Evolutionary conservation across 352 stramenopile genomes (phyloP), one percentile per base, ranked within the genome.

Genomic region (Globisporangium nunn): DNA sequence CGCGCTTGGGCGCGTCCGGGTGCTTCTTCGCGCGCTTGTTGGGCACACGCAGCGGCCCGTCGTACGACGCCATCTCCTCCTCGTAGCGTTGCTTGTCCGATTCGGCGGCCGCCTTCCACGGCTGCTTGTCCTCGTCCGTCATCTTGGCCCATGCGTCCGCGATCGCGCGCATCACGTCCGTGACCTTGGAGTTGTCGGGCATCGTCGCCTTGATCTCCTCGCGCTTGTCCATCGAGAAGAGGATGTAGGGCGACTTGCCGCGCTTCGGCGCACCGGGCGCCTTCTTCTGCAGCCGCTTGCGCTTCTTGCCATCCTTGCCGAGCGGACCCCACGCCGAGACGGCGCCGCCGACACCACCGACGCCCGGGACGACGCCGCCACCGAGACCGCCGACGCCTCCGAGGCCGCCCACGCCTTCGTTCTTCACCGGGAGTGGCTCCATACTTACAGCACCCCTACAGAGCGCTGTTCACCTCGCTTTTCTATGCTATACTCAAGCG

Each of bases 21-120:
- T 98, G 81, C 66, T 98, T 98, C 81, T 98, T 98, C 8, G 89
- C 89, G 50, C 93, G 79, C 70, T 98, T 98, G 61, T 96, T 96
- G 14, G 82, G 75, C 44, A 97, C 84, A 31, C 92, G 88, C 66
- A 97, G 72, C 6, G 91, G 90, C 0, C 93, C 92, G 52, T 97
- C 92, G 61, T 95, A 94, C 4, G 81, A 78, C n/a, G 90, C 74
- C 77, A 97, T 98, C 72, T 98, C 93, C 59, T 91, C 78, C 54
- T 96, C 79, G 66, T 97, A 98, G 31, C 95, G 88, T 63, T 96
- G 75, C 72, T 98, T 98, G 68, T 98, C 95, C 11, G 88, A 86
- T 57, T 92, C 78, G 7, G 95, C 93, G 18, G 89, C 75, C n/a
- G 89, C 68, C 46, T 98, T 96, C 93, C 94, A 98, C 23, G 93